These are phyloP conservation scores for Fusarium liriodendri DNA, from an alignment of 2,329 filamentous ascomycete genomes.

Conservation along the genomic window DNA sequence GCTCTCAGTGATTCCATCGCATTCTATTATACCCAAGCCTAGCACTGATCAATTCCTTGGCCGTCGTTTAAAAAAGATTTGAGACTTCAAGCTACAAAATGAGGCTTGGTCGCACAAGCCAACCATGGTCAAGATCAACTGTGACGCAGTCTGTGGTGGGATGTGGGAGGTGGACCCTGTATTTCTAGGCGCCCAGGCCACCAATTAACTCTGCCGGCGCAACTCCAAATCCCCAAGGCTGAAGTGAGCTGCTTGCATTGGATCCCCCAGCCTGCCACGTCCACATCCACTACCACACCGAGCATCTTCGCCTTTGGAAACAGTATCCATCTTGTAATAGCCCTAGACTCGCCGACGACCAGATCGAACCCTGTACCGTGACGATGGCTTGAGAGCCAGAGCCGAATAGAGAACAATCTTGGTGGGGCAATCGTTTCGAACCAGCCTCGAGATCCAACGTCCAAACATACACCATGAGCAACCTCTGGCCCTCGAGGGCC, in stretches of 20 bases:
- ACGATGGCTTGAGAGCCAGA: slow-evolving; percentile 31
- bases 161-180: slow-evolving; percentile 7
- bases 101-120: slow-evolving; percentile 5
- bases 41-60: not conserved
- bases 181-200: slow-evolving; percentile 21
- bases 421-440: slow-evolving; percentile 40
- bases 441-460: slow-evolving; percentile 28
- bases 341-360: slow-evolving; percentile 1
- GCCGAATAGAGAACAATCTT: slow-evolving; percentile 27
- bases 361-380: slow-evolving; percentile 7
- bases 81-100: not conserved
- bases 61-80: not conserved
- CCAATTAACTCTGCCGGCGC: slow-evolving; percentile 38
- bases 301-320: slow-evolving; percentile 9
- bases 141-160: slow-evolving; percentile 13
- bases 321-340: not conserved
- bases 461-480: slow-evolving; percentile 55
- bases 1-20: slow-evolving; percentile 15
- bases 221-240: slow-evolving; percentile 32
- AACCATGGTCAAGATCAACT: slow-evolving; percentile 1
- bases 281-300: slow-evolving; percentile 15
- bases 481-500: slow-evolving; percentile 55
- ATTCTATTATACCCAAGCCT: not conserved
- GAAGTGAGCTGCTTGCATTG: slow-evolving; percentile 4
- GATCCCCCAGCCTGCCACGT: slow-evolving; percentile 24